phyloP scores from a whole-genome alignment of 768 basidiomycete species.

The Auricularia heimuer region DNA sequence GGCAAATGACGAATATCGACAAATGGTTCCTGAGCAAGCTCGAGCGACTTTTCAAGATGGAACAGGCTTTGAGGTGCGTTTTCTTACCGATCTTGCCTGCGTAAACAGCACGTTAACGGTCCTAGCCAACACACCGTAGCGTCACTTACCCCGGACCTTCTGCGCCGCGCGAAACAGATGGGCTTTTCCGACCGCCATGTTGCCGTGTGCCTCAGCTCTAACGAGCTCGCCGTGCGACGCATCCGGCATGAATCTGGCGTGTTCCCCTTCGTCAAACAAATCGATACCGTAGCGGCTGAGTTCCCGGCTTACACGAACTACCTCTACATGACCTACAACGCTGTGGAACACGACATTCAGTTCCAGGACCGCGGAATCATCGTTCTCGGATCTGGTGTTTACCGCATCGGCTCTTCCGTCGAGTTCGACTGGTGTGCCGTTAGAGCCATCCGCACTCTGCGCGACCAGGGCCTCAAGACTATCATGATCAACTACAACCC shows the following conservation, averaged over 20 bases:
- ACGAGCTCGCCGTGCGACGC: constrained; percentile 85
- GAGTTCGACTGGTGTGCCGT: constrained; percentile 99
- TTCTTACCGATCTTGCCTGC: background rate
- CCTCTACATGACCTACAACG: constrained; percentile 96
- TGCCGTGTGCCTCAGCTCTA: constrained; percentile 73
- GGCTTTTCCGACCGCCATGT: constrained; percentile 95
- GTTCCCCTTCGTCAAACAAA: constrained; percentile 92
- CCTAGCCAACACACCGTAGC: constrained; percentile 54
- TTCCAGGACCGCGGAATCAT: constrained; percentile 93
- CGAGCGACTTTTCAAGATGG: constrained; percentile 73
- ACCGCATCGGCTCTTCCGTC: constrained; percentile 97
- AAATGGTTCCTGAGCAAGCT: constrained; percentile 96
- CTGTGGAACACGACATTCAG: constrained; percentile 80
- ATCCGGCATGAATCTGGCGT: constrained; percentile 78
- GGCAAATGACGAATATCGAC: constrained; percentile 97
- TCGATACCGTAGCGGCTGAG: constrained; percentile 97
- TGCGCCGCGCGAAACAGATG: constrained; percentile 82
- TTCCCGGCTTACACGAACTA: constrained; percentile 99
- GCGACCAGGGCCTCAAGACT: constrained; percentile 88
- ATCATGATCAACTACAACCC: constrained; percentile 99
- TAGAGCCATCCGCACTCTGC: constrained; percentile 88
- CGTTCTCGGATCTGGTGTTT: constrained; percentile 96
- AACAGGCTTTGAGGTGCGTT: constrained; percentile 63
- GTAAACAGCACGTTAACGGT: background rate
- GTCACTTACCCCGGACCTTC: constrained; percentile 47